A percentile compares a stretch with the other conserved stretches of the same genome.
Evolutionary conservation across 345 rosid genomes (phyloP).

Genomic region (Syzygium aromaticum): DNA sequence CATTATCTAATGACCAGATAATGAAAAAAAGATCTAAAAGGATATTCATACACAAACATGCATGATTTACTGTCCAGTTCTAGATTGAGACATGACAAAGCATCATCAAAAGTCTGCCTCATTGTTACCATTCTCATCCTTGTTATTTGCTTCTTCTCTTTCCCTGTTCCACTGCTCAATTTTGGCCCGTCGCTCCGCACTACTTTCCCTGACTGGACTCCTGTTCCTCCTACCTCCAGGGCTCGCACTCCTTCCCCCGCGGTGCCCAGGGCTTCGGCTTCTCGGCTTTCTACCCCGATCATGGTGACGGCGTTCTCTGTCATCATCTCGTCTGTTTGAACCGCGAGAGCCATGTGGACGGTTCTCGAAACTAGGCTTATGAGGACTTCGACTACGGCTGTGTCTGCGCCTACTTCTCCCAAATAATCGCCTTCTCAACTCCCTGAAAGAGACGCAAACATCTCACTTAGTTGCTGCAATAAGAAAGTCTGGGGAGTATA

Average conservation of each 20-base stretch:
- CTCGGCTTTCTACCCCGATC: slow-evolving; percentile 37
- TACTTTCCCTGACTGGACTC: slow-evolving; percentile 39
- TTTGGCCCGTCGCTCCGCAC: slow-evolving; percentile 48
- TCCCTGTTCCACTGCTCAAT: slow-evolving; percentile 59
- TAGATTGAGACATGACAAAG: background rate
- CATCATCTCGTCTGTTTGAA: slow-evolving; percentile 29
- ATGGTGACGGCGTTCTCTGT: slow-evolving; percentile 21
- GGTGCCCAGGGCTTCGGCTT: slow-evolving; percentile 34
- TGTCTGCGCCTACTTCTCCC: slow-evolving; percentile 32
- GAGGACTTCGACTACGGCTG: slow-evolving; percentile 39
- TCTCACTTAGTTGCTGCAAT: background rate
- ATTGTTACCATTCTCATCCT: background rate
- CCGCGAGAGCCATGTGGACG: slow-evolving; percentile 21
- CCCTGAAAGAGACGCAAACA: slow-evolving; percentile 15
- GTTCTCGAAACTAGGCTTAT: slow-evolving; percentile 19
- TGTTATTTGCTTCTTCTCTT: slow-evolving; percentile 9
- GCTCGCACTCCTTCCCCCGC: slow-evolving; percentile 29
- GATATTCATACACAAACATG: background rate
- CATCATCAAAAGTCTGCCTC: background rate
- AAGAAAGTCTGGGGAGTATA: background rate
- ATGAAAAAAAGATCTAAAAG: background rate
- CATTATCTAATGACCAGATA: background rate
- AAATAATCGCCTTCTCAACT: slow-evolving; percentile 38
- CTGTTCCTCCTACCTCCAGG: slow-evolving; percentile 30
- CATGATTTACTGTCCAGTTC: background rate